These are phyloP conservation scores for Blastobotrys buckinghamii DNA, from an alignment of 1,139 yeast species.

Conservation along the genomic window DNA sequence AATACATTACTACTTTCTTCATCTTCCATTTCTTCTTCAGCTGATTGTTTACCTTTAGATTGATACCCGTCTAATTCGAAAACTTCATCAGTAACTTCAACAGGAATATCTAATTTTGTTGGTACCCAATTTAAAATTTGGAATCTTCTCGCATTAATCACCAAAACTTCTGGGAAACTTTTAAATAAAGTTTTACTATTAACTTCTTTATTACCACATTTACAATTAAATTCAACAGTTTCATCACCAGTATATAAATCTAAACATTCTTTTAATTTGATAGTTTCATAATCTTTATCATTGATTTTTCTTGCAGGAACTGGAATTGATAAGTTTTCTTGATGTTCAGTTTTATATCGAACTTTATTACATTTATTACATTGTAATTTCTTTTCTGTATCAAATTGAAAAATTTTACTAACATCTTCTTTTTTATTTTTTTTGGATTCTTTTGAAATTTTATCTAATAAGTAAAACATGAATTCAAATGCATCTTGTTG, in stretches of 20 bases:
- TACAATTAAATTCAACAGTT: slow-evolving; percentile 62
- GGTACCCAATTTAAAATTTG: slow-evolving; percentile 90
- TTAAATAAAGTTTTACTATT: slow-evolving; percentile 44
- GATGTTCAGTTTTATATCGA: slow-evolving; percentile 48
- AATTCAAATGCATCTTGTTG: slow-evolving; percentile 97
- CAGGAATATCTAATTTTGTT: slow-evolving; percentile 68
- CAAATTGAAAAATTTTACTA: slow-evolving; percentile 56
- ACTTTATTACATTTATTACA: slow-evolving; percentile 62
- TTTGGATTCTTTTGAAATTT: slow-evolving; percentile 44
- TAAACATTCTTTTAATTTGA: slow-evolving; percentile 50
- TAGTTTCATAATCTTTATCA: slow-evolving; percentile 47
- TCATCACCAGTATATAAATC: slow-evolving; percentile 46
- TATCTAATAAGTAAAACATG: slow-evolving; percentile 58
- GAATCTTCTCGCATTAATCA: slow-evolving; percentile 73
- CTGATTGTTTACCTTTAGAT: slow-evolving; percentile 35
- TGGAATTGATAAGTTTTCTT: slow-evolving; percentile 66
- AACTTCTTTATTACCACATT: slow-evolving; percentile 41
- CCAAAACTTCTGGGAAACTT: slow-evolving; percentile 64
- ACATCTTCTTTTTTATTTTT: slow-evolving; percentile 34
- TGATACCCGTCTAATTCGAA: slow-evolving; percentile 37
- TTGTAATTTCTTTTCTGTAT: slow-evolving; percentile 56
- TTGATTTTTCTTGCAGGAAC: slow-evolving; percentile 37
- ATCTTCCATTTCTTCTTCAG: slow-evolving; percentile 40
- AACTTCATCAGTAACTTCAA: slow-evolving; percentile 47
- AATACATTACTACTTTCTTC: slow-evolving; percentile 35